These are phyloP conservation scores for Areca catechu DNA, from an alignment of 176 grass and related monocot species.

Conservation along the genomic window DNA sequence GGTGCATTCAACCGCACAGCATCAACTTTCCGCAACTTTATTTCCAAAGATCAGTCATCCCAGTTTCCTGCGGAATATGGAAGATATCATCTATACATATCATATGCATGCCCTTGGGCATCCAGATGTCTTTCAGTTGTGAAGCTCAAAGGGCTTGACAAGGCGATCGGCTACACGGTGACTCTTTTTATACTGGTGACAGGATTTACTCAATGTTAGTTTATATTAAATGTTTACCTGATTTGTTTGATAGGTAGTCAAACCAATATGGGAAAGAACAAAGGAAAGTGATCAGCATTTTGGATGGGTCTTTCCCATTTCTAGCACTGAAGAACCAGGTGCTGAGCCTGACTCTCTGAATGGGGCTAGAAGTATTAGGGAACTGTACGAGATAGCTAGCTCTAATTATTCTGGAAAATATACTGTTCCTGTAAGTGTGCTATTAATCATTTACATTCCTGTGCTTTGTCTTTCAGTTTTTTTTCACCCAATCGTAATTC, in stretches of 20 bases:
- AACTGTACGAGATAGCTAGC: conserved; percentile 79
- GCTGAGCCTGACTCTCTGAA: conserved; percentile 62
- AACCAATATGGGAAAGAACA: conserved; percentile 83
- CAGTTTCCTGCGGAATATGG: conserved; percentile 59
- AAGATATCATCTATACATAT: conserved; percentile 92
- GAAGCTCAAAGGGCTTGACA: conserved; percentile 89
- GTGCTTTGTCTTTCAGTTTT: background rate
- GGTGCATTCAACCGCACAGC: conserved; percentile 73
- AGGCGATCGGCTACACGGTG: conserved; percentile 58
- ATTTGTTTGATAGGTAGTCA: conserved; percentile 35
- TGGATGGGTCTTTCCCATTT: conserved; percentile 73
- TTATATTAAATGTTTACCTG: background rate
- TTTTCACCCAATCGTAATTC: background rate
- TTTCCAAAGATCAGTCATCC: conserved; percentile 50
- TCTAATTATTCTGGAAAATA: conserved; percentile 69
- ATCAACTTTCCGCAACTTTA: conserved; percentile 71
- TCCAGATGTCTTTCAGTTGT: conserved; percentile 78
- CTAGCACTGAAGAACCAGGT: conserved; percentile 48
- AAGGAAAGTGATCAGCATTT: conserved; percentile 67
- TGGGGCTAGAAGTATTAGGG: conserved; percentile 54
- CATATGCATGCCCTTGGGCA: conserved; percentile 94
- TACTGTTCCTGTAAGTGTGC: conserved; percentile 58
- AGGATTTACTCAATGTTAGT: no score
- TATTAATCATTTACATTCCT: background rate
- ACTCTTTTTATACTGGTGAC: conserved; percentile 1